Evolutionary conservation across 768 basidiomycete species (phyloP), one percentile per base, ranked within the genome.

Genomic region (Paxillus ammoniavirescens): DNA sequence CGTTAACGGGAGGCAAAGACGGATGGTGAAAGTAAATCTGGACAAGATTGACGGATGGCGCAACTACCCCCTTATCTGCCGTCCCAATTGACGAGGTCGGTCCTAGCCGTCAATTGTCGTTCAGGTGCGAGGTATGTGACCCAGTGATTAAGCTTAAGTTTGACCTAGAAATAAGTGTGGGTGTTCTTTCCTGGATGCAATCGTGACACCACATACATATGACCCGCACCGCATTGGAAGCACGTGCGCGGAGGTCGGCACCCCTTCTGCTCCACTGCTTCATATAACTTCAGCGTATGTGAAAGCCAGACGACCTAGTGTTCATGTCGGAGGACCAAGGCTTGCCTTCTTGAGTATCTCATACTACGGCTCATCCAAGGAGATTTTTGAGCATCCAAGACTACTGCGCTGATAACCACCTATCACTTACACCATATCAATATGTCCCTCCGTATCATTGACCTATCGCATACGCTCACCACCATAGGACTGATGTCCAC

Each of bases 391-490:
- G 4, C 42, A 12, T 43, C 21, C 42, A 26, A 21, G 17, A 13
- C 42, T 14, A 43, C 35, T 5, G 13, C 12, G 13, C 13, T 8
- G 3, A 13, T 35, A 14, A 35, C 31, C 21, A 33, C 33, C 31
- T 9, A 28, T 5, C 31, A 6, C 37, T 23, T 36, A 35, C 26
- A 5, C 2, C 23, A 48, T 23, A 17, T 23, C 28, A 9, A 10
- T 33, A 65, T 65, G 61, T 13, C 46, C 0, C 33, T 49, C 38
- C 60, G 54, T 8, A 47, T 60, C 45, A 53, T 64, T 1, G 63
- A 65, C 31, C 64, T 64, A 36, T 66, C 63, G 41, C 63, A 64
- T 14, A 62, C 60, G 26, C 52, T 64, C 38, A 40, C 52, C 9
- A 18, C 54, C n/a, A 41, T 57, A 10, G 58, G 58, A 21, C 55